Evolutionary conservation across 306 rosid species (phyloP).

Genomic region (Vicia faba): DNA sequence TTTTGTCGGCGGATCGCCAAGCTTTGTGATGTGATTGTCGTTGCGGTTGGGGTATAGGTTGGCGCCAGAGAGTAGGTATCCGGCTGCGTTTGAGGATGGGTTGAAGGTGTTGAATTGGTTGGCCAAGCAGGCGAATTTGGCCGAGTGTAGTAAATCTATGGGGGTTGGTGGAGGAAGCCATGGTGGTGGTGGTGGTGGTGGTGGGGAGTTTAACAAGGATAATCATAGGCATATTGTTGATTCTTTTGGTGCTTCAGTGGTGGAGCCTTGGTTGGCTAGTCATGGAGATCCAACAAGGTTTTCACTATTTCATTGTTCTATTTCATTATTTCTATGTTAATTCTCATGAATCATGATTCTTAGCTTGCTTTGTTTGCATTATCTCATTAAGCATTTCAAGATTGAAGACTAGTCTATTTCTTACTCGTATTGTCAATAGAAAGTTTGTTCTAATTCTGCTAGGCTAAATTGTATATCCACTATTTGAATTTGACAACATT

Average conservation of each 20-base stretch:
- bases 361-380: conserved; percentile 15
- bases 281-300: conserved; percentile 96
- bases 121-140: conserved; percentile 91
- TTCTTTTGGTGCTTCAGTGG: conserved; percentile 81
- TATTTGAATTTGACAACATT: neutral
- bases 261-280: conserved; percentile 95
- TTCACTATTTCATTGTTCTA: conserved; percentile 20
- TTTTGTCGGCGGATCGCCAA: conserved; percentile 84
- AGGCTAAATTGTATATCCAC: neutral
- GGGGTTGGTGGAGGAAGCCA: conserved; percentile 42
- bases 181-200: conserved; percentile 21
- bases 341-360: neutral
- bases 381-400: conserved; percentile 22
- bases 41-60: conserved; percentile 88
- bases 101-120: conserved; percentile 90
- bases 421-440: neutral
- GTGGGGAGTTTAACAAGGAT: conserved; percentile 69
- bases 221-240: conserved; percentile 69
- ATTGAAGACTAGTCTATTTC: conserved; percentile 1
- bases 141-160: conserved; percentile 81
- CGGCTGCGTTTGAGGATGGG: conserved; percentile 92
- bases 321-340: neutral
- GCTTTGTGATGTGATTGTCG: conserved; percentile 76
- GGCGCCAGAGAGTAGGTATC: conserved; percentile 87
- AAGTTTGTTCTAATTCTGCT: neutral